Evolutionary conservation across 179 eudicot species (phyloP).

Genomic region (Beta lomatogona): DNA sequence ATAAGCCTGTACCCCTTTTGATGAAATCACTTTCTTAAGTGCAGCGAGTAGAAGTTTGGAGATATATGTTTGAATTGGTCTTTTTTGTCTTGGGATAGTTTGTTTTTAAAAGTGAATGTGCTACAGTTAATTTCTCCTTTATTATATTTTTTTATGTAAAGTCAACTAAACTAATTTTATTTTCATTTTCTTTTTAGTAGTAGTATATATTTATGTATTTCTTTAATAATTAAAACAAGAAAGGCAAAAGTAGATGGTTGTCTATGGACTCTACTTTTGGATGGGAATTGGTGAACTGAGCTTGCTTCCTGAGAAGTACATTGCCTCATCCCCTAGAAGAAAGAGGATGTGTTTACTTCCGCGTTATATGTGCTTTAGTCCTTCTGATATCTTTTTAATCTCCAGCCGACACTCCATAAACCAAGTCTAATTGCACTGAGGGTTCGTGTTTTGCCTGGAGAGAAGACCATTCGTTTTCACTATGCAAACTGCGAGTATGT

Average conservation of each 20-base stretch:
- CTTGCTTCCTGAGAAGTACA: neutral
- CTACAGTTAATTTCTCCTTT: too few species aligned
- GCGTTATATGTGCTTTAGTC: neutral
- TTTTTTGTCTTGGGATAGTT: neutral
- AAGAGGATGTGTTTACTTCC: neutral
- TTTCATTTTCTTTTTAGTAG: too few species aligned
- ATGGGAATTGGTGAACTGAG: neutral
- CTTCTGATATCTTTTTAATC: conserved; percentile 16
- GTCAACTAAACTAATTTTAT: too few species aligned
- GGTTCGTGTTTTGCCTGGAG: conserved; percentile 95
- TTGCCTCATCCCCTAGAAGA: neutral
- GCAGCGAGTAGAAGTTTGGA: neutral
- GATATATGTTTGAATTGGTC: neutral
- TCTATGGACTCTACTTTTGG: neutral
- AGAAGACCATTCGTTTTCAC: conserved; percentile 95
- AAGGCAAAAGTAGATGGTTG: neutral
- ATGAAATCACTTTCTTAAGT: neutral
- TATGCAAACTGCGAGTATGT: conserved; percentile 98
- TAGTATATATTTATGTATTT: neutral
- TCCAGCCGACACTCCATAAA: conserved; percentile 99
- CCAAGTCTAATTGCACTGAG: conserved; percentile 96
- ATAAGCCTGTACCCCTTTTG: too few species aligned
- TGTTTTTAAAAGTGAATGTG: neutral
- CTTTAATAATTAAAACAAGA: neutral
- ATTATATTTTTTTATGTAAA: too few species aligned